These are phyloP conservation scores for Chenopodium album DNA, from an alignment of 148 eudicot species.

Conservation along the genomic window DNA sequence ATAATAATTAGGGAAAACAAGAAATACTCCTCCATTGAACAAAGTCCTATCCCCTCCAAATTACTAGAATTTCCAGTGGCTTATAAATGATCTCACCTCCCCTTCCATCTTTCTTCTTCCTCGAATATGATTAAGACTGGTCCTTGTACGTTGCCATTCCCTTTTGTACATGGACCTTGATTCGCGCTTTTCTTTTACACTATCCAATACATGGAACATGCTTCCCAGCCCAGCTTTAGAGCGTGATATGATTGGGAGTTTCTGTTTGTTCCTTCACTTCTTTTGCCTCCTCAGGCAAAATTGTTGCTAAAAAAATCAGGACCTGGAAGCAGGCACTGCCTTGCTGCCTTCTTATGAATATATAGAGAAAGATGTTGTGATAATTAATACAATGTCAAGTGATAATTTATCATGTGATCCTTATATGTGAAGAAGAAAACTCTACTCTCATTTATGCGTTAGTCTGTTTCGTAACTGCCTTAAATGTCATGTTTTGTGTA, in stretches of 20 bases:
- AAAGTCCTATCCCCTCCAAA: slow-evolving; percentile 1
- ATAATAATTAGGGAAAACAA: slow-evolving; percentile 14
- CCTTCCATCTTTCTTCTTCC: background rate
- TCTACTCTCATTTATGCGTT: background rate
- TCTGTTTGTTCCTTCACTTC: slow-evolving; percentile 11
- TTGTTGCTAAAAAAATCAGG: slow-evolving; percentile 9
- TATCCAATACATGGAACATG: background rate
- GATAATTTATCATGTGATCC: slow-evolving; percentile 20
- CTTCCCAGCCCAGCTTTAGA: slow-evolving; percentile 6
- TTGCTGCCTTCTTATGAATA: slow-evolving; percentile 12
- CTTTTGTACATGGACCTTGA: background rate
- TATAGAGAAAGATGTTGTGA: slow-evolving; percentile 14
- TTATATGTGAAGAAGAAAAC: slow-evolving; percentile 17
- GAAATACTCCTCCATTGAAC: slow-evolving; percentile 13
- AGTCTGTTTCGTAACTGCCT: background rate
- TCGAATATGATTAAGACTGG: background rate
- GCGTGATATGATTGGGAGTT: slow-evolving; percentile 1
- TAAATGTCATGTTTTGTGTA: background rate
- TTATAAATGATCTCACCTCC: slow-evolving; percentile 1
- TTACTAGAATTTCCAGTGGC: slow-evolving; percentile 17
- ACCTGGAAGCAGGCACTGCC: slow-evolving; percentile 19
- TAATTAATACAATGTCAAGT: background rate
- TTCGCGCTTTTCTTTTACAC: background rate
- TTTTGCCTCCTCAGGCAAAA: background rate
- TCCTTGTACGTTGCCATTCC: slow-evolving; percentile 2